A percentile compares a stretch with the other conserved stretches of the same genome.
phyloP scores from a whole-genome alignment of 768 basidiomycete genomes.

The Dioszegia crocea region DNA sequence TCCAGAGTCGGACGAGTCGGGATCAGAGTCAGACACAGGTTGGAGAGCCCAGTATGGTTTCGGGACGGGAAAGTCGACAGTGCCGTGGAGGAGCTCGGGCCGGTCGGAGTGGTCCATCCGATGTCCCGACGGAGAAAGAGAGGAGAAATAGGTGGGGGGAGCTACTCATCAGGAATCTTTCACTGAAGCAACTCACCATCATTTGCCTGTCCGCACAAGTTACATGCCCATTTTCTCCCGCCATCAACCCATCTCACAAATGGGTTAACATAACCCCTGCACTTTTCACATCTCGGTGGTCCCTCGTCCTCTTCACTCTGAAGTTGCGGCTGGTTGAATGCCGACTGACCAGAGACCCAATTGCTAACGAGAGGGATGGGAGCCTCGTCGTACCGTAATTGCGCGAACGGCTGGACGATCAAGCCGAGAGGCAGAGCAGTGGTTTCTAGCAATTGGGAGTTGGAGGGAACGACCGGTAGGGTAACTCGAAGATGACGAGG shows the following conservation, averaged over 20 bases:
- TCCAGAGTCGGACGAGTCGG: constrained; percentile 50
- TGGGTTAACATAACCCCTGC: constrained; percentile 87
- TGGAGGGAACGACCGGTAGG: constrained; percentile 80
- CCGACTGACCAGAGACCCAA: constrained; percentile 47
- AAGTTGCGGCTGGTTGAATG: constrained; percentile 27
- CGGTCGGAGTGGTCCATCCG: constrained; percentile 75
- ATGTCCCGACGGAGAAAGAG: constrained; percentile 70
- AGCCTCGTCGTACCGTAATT: constrained; percentile 65
- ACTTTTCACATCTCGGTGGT: constrained; percentile 77
- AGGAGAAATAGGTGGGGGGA: constrained; percentile 73
- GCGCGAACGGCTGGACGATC: constrained; percentile 84
- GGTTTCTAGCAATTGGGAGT: constrained; percentile 70
- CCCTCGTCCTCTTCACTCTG: constrained; percentile 57
- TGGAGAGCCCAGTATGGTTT: constrained; percentile 75
- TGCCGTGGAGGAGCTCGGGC: constrained; percentile 84
- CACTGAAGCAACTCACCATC: constrained; percentile 60
- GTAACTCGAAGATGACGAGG: constrained; percentile 86
- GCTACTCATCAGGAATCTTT: constrained; percentile 54
- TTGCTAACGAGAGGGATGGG: constrained; percentile 68
- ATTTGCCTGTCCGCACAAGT: constrained; percentile 79
- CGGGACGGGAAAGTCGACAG: constrained; percentile 80
- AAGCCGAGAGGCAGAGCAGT: constrained; percentile 81
- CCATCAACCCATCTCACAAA: constrained; percentile 83
- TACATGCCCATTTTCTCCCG: constrained; percentile 85
- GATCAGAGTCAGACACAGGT: constrained; percentile 50